A percentile compares a stretch with the other conserved stretches of the same genome.
These are phyloP conservation scores for Tolypocladium endophyticum DNA, from an alignment of 2,329 filamentous ascomycete genomes.

Conservation along the genomic window DNA sequence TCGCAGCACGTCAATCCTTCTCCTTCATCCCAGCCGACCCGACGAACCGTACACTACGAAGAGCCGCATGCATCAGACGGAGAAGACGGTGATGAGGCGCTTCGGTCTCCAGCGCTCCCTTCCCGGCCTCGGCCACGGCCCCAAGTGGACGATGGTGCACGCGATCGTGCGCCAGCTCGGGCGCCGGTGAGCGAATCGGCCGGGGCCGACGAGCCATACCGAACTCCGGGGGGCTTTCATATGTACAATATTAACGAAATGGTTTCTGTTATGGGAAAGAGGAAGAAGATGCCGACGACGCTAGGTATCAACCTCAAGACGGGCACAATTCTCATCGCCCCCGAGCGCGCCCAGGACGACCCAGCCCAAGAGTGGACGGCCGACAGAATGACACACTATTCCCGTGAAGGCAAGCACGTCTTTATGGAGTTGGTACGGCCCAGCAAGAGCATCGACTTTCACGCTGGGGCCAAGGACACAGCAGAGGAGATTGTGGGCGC, in stretches of 20 bases:
- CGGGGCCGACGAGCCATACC: conserved; percentile 28
- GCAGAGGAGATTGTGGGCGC: conserved; percentile 85
- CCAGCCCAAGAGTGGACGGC: conserved; percentile 87
- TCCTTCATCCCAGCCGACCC: conserved; percentile 15
- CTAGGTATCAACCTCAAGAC: conserved; percentile 86
- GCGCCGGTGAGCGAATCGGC: background rate
- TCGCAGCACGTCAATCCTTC: conserved; percentile 16
- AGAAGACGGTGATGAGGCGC: conserved; percentile 18
- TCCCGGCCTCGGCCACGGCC: conserved; percentile 16
- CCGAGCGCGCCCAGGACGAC: conserved; percentile 73
- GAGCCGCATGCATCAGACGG: conserved; percentile 18
- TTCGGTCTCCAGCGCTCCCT: conserved; percentile 28
- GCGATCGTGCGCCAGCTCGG: background rate
- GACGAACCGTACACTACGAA: conserved; percentile 12
- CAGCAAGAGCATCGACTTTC: conserved; percentile 92
- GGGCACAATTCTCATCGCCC: conserved; percentile 81
- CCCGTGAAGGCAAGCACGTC: conserved; percentile 94
- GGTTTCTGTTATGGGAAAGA: conserved; percentile 92
- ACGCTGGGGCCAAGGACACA: conserved; percentile 94
- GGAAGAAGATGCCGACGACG: conserved; percentile 97
- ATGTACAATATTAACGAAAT: conserved; percentile 97
- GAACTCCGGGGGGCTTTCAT: conserved; percentile 72
- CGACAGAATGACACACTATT: conserved; percentile 94
- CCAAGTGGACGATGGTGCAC: background rate
- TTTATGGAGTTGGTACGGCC: conserved; percentile 88